Conservation (phyloP, 768 basidiomycete genomes). For the Hypholoma sublateritium region DNA sequence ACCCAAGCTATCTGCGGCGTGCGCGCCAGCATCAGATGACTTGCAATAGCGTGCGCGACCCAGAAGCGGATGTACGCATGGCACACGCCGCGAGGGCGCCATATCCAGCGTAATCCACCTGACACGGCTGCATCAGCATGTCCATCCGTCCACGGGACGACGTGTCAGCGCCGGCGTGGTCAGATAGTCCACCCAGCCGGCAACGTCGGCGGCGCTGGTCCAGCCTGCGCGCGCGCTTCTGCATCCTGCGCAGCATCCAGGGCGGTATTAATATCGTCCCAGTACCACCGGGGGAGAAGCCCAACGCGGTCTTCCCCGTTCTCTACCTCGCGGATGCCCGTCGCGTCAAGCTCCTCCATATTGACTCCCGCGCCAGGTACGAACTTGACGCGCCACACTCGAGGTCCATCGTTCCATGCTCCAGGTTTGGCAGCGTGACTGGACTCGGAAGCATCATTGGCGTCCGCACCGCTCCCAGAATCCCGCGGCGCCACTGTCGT, state of each 20-base stretch:
- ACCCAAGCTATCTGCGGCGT: background rate
- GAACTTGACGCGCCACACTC: conserved; percentile 75
- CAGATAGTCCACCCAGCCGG: background rate
- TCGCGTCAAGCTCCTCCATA: conserved; percentile 45
- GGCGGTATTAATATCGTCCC: conserved; percentile 34
- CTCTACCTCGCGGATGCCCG: conserved; percentile 55
- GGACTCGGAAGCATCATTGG: background rate
- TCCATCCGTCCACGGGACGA: conserved; percentile 4
- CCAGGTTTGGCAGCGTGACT: conserved; percentile 18
- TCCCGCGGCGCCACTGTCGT: background rate
- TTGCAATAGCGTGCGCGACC: conserved; percentile 18
- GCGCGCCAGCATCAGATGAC: conserved; percentile 30
- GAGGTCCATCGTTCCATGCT: conserved; percentile 14
- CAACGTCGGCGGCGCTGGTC: background rate
- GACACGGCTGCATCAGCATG: conserved; percentile 1
- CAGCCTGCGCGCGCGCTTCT: background rate
- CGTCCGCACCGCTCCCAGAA: background rate
- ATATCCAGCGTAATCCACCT: background rate
- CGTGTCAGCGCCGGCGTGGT: background rate
- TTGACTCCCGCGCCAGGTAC: conserved; percentile 56
- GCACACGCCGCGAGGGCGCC: background rate
- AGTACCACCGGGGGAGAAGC: conserved; percentile 79
- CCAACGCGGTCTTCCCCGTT: conserved; percentile 74
- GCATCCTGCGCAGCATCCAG: background rate
- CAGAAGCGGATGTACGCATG: conserved; percentile 6